Evolutionary conservation across 2,329 filamentous ascomycete species (phyloP).

Genomic region (Monilinia vaccinii-corymbosi): DNA sequence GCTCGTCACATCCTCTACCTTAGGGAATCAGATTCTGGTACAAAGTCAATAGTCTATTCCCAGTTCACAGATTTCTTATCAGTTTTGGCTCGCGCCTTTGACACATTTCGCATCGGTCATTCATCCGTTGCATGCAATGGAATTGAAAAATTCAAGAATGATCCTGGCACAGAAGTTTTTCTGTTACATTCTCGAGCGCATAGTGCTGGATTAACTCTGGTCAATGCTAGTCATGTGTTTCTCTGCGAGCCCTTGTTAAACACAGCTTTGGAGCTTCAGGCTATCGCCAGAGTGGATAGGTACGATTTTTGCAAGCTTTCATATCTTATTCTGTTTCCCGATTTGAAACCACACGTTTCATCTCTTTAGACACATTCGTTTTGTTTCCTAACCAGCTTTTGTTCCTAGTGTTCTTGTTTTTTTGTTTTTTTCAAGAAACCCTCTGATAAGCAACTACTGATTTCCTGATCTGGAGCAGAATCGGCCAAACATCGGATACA

Average conservation of each 20-base stretch:
- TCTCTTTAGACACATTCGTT: no score
- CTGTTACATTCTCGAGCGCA: conserved; percentile 83
- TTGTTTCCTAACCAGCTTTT: no score
- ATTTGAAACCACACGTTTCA: no score
- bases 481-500: conserved; percentile 50
- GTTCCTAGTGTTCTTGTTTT: no score
- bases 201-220: conserved; percentile 79
- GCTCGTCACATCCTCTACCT: conserved; percentile 79
- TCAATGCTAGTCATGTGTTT: conserved; percentile 90
- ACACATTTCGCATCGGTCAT: conserved; percentile 62
- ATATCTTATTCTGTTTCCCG: no score
- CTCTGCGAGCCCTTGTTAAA: conserved; percentile 91
- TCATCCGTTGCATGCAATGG: conserved; percentile 61
- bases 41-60: conserved; percentile 90
- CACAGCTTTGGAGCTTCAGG: conserved; percentile 86
- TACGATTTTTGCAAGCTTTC: no score
- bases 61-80: conserved; percentile 78
- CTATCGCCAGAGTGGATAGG: conserved; percentile 92
- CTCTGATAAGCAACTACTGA: neutral
- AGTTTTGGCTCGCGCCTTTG: conserved; percentile 63
- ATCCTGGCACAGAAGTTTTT: conserved; percentile 70
- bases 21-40: conserved; percentile 70
- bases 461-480: conserved; percentile 46
- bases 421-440: neutral
- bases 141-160: conserved; percentile 66